Percentiles rank a stretch among this genome's conserved stretches.
Conservation (phyloP, 352 stramenopile genomes). For the Globisporangium paddicum region DNA sequence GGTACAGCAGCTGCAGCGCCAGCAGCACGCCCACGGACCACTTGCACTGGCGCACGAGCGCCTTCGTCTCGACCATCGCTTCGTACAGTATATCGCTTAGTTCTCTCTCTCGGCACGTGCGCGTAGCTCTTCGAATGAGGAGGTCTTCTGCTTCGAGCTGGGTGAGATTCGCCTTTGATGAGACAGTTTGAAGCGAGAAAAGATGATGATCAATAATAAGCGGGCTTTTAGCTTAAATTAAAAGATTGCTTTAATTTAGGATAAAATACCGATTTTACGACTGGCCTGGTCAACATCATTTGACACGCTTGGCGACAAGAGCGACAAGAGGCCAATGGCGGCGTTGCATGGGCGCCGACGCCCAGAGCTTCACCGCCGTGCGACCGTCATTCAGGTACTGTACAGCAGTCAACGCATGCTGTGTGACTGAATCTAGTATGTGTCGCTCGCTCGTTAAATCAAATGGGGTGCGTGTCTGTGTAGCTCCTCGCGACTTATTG, state of each 20-base stretch:
- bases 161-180: too few species aligned
- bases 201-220: too few species aligned
- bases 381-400: constrained; percentile 20
- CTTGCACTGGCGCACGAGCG: not conserved
- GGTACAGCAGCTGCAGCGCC: constrained; percentile 40
- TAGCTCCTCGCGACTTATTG: not conserved
- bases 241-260: too few species aligned
- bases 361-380: constrained; percentile 17
- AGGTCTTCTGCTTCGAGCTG: too few species aligned
- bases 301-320: not conserved
- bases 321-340: not conserved
- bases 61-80: constrained; percentile 5
- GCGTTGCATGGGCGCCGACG: not conserved
- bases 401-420: too few species aligned
- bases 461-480: not conserved
- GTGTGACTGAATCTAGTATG: too few species aligned
- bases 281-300: too few species aligned
- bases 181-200: too few species aligned
- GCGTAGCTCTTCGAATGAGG: too few species aligned
- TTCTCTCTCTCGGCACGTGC: too few species aligned
- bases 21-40: constrained; percentile 20
- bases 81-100: not conserved
- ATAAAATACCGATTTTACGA: too few species aligned
- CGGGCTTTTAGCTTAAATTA: too few species aligned
- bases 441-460: not conserved